Evolutionary conservation across 108 stramenopile species (phyloP), one percentile per base, ranked within the genome.

Genomic region (Fistulifera solaris): DNA sequence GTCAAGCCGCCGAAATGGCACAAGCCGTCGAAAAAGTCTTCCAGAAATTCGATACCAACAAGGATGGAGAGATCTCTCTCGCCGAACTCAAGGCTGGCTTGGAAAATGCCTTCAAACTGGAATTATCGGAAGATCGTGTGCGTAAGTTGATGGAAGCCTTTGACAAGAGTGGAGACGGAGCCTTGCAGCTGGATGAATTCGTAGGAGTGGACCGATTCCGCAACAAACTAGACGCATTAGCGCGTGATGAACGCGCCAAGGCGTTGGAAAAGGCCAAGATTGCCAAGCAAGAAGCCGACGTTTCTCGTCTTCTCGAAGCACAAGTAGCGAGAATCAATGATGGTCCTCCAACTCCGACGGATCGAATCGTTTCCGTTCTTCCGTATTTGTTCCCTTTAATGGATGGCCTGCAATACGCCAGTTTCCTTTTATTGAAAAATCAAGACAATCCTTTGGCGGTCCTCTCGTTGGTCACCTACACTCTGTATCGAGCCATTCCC

Each of bases 381-480:
- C 90, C 90, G 0, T 92, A 92, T 57, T 58, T 92, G 48, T 85
- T 92, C 23, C 90, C 90, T 0, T 54, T 92, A 25, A 59, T 92
- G 73, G 90, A 92, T 59, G 81, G 86, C 21, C 67, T 92, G 31
- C 78, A 80, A 56, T 92, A 84, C 65, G 90, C 83, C 19, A 56
- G 85, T 25, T 92, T 79, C 56, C 62, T 92, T 12, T 44, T 89
- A 27, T 22, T 75, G 26, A 83, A 82, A 48, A 86, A 81, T 52
- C 66, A 68, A 21, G 83, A 73, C 42, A 92, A 92, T 63, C 83
- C 85, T 24, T 42, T 78, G 16, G 54, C 85, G 2, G 47, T 72
- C 14, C 39, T 60, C 17, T 10, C 88, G 38, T 87, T 79, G 6
- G 41, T 93, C 4, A 25, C 85, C 43, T 87, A 76, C 57, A 27